Base-by-base conservation (phyloP, 495 filamentous ascomycete species). In the Rhizodiscina lignyota region DNA sequence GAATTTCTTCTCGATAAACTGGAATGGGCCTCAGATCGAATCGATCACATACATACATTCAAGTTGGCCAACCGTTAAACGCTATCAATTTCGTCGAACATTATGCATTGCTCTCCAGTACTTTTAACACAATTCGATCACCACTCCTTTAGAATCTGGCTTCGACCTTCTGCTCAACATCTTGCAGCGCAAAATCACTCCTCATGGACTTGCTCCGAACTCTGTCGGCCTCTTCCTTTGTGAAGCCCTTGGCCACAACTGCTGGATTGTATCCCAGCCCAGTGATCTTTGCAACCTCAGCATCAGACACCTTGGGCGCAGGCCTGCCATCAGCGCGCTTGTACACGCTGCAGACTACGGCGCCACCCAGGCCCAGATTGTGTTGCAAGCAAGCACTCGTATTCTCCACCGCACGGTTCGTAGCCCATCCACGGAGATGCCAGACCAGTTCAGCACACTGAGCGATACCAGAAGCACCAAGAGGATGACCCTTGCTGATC, bases 361-460 rank as follows among this genome's bases (percentile, higher is more conserved):
- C 89, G 38, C 89, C 89, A 1, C 89, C 89, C 17, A 97, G 61
- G 0, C 89, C 89, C 2, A 97, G 61, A 49, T 97, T 97, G 54
- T 97, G 89, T 61, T 94, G 89, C 55, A 97, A 55, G 30, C 81
- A 79, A 28, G 66, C 72, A 32, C 55, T 66, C 0, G 84, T 82
- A 12, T 70, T 68, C 12, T 66, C 58, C 5, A 84, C 71, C 5
- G 72, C 57, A 18, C 89, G 66, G 59, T 97, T 94, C 49, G 85
- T 92, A 8, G 87, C 89, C 89, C 89, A 94, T 2, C 89, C 89
- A 31, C 89, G 64, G 50, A 97, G 62, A 43, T 97, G 89, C 89
- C 89, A 97, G 17, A 91, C 82, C 27, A 97, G 56, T 59, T 97
- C 89, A 2, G 89, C 83, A 48, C 86, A 94, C 59, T 97, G 89